These are phyloP conservation scores for Debaryomyces psychrophilus DNA, from an alignment of 1,139 yeast genomes.

Conservation along the genomic window DNA sequence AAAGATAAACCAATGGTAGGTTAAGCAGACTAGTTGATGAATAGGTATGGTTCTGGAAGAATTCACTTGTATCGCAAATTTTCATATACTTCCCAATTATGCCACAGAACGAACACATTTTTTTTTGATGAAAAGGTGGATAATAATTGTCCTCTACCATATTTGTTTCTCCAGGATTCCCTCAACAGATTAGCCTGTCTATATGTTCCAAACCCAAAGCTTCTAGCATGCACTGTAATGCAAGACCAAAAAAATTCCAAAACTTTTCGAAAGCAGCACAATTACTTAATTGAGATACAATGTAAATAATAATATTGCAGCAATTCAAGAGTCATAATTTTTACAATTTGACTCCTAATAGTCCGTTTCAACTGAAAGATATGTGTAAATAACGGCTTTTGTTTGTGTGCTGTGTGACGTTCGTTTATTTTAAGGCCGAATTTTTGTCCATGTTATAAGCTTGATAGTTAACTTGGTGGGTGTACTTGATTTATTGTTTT, in stretches of 20 bases:
- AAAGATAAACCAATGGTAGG: too few relatives aligned
- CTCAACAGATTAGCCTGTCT: neutral
- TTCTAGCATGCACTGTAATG: neutral
- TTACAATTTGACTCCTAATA: neutral
- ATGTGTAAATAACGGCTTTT: neutral
- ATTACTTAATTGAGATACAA: neutral
- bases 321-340: neutral
- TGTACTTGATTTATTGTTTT: neutral
- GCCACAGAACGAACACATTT: too few relatives aligned
- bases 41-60: too few relatives aligned
- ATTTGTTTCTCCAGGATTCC: neutral
- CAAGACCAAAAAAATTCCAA: neutral
- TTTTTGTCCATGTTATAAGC: too few relatives aligned
- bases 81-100: too few relatives aligned
- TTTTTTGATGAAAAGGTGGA: too few relatives aligned
- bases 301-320: conserved; percentile 3
- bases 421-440: neutral
- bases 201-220: neutral
- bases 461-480: neutral
- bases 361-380: neutral
- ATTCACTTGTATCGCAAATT: too few relatives aligned
- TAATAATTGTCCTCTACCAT: too few relatives aligned
- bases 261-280: neutral
- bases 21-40: too few relatives aligned
- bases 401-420: neutral